Evolutionary conservation across 2,329 filamentous ascomycete species (phyloP).

Genomic region (Thielaviopsis ethacetica): DNA sequence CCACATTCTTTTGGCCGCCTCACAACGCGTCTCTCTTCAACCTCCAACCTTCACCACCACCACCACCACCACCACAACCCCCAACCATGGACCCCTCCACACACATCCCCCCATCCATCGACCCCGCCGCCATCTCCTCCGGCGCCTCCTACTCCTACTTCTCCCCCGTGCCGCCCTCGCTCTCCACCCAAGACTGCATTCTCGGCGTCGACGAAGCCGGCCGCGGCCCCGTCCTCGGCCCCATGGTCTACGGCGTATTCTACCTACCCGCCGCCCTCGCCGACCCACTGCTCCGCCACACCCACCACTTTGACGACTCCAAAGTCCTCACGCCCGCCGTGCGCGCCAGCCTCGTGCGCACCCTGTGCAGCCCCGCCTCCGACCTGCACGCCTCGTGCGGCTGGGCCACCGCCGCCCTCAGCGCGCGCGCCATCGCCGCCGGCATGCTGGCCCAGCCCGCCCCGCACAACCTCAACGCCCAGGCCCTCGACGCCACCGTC

Average conservation of each 20-base stretch:
- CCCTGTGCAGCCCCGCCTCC: constrained; percentile 48
- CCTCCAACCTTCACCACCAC: constrained; percentile 14
- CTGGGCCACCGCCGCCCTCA: constrained; percentile 70
- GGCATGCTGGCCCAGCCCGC: constrained; percentile 52
- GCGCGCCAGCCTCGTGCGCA: constrained; percentile 52
- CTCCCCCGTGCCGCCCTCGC: constrained; percentile 47
- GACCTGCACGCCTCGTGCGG: constrained; percentile 45
- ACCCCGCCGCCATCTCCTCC: constrained; percentile 9
- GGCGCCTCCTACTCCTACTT: constrained; percentile 46
- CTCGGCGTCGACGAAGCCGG: constrained; percentile 91
- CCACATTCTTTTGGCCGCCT: background rate
- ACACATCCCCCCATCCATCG: background rate
- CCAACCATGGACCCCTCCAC: background rate
- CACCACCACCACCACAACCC: constrained; percentile 16
- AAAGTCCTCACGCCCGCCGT: constrained; percentile 76
- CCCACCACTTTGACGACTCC: constrained; percentile 85
- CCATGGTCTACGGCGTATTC: constrained; percentile 56
- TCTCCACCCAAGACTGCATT: constrained; percentile 47
- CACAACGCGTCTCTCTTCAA: background rate
- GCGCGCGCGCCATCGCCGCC: constrained; percentile 65
- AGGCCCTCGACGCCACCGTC: constrained; percentile 85
- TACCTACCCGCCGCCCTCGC: constrained; percentile 58
- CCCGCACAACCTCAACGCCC: constrained; percentile 82
- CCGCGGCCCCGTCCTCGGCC: constrained; percentile 79
- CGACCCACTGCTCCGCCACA: constrained; percentile 56